Conservation (phyloP, 495 filamentous ascomycete species). For the Aspergillus saccharolyticus region DNA sequence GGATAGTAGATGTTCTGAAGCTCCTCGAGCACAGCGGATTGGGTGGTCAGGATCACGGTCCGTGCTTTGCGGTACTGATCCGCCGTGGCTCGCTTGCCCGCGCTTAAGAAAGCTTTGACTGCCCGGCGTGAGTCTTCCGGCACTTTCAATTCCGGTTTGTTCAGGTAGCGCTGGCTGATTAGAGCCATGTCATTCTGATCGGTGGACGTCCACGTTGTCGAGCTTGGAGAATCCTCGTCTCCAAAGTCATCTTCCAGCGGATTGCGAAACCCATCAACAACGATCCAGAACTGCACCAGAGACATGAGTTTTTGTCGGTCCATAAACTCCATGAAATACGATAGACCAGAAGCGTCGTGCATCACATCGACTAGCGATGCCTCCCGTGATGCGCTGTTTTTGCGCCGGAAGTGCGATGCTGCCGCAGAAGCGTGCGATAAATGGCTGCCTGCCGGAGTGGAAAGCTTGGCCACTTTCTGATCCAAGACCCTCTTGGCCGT, state of each 20-base stretch:
- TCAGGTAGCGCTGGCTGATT: constrained; percentile 85
- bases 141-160: constrained; percentile 73
- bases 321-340: constrained; percentile 99
- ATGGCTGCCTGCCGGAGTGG: constrained; percentile 52
- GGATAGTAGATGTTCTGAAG: constrained; percentile 75
- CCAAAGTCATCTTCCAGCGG: constrained; percentile 85
- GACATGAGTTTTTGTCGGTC: constrained; percentile 82
- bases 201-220: constrained; percentile 72
- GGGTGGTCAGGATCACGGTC: constrained; percentile 72
- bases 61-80: constrained; percentile 81
- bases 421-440: constrained; percentile 33
- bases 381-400: constrained; percentile 54
- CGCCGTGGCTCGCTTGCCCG: constrained; percentile 66
- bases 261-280: constrained; percentile 95
- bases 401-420: constrained; percentile 33
- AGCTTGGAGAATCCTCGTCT: constrained; percentile 59
- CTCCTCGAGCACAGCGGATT: constrained; percentile 75
- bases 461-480: constrained; percentile 78
- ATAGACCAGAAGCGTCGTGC: constrained; percentile 81
- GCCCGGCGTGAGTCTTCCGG: constrained; percentile 58
- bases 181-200: constrained; percentile 83
- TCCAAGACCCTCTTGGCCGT: constrained; percentile 88
- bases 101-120: constrained; percentile 73
- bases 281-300: constrained; percentile 96
- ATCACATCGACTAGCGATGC: constrained; percentile 75